Base-by-base conservation (phyloP, 2,329 filamentous ascomycete genomes). In the Chaetomium strumarium region DNA sequence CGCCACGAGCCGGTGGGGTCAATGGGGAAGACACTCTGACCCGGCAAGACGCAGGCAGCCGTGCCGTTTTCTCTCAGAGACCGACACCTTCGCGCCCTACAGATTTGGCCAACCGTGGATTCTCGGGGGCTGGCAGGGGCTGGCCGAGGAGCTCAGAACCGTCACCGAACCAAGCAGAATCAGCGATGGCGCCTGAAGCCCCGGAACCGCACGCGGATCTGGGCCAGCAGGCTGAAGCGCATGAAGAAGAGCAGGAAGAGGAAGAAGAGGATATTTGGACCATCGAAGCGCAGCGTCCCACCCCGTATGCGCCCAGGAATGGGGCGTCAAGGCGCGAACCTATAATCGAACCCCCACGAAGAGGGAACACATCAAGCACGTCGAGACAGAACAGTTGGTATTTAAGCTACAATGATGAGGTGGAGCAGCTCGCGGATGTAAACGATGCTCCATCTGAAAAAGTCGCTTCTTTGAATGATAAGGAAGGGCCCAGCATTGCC, bases 201-300 rank as follows among this genome's bases (percentile, higher is more conserved):
- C 10, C 44, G 5, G 3, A 5, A 17, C 36, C 29, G 34, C 29
- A 29, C 14, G 30, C 41, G 31, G 47, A 29, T 38, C 16, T 19
- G n/a, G 33, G n/a, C 11, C 29, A 52, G 40, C 46, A 51, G 31
- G 39, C 42, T 33, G 46, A 53, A 39, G 45, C 55, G 2, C 53
- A 58, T 2, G 55, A 60, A 8, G 74, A 75, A 29, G 48, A 52
- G 12, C 40, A 53, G 13, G 53, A 49, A n/a, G 72, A 73, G 5
- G 75, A 55, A 2, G 75, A 74, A 11, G 69, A 67, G 3, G 74
- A 83, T 57, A 71, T 83, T 11, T 83, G 79, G 79, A 79, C 77
- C 31, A 61, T 81, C 20, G 80, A 83, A 61, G 79, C 79, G 11
- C 70, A 74, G 49, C 73, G 79, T 12, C 67, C 70, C 7, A 70